Percentiles rank a stretch among this genome's conserved stretches.
These are phyloP conservation scores for Hemisphaericaspora xylanilytica DNA, from an alignment of 1,139 yeast genomes.

Conservation along the genomic window DNA sequence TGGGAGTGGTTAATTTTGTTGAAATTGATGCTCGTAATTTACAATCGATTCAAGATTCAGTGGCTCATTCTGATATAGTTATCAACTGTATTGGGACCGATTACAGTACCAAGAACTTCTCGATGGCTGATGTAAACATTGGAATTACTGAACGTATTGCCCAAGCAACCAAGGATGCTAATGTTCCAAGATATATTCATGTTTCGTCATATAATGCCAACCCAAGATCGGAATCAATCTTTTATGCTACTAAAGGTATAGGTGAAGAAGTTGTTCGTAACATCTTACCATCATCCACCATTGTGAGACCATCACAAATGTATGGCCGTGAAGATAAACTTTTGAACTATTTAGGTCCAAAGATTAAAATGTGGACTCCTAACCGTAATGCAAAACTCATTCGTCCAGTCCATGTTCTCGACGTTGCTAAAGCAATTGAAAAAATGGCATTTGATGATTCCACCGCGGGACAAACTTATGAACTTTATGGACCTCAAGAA, in stretches of 20 bases:
- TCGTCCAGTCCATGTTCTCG: slow-evolving; percentile 73
- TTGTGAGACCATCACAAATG: slow-evolving; percentile 84
- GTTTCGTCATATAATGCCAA: slow-evolving; percentile 81
- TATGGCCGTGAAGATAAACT: slow-evolving; percentile 75
- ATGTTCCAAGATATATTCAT: slow-evolving; percentile 74
- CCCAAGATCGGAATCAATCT: slow-evolving; percentile 63
- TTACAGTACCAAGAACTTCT: slow-evolving; percentile 73
- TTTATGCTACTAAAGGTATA: slow-evolving; percentile 76
- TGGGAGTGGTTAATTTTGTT: slow-evolving; percentile 82
- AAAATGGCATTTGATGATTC: slow-evolving; percentile 78
- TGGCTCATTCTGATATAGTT: slow-evolving; percentile 80
- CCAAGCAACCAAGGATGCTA: slow-evolving; percentile 66
- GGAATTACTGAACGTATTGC: slow-evolving; percentile 79
- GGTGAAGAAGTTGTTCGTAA: slow-evolving; percentile 74
- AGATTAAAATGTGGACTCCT: slow-evolving; percentile 59
- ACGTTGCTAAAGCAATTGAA: slow-evolving; percentile 79
- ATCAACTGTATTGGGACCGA: slow-evolving; percentile 79
- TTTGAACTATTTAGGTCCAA: slow-evolving; percentile 60
- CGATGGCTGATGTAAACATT: slow-evolving; percentile 80
- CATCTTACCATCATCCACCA: slow-evolving; percentile 71
- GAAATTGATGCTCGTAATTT: slow-evolving; percentile 82
- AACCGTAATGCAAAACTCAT: slow-evolving; percentile 62
- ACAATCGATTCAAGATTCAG: slow-evolving; percentile 73
- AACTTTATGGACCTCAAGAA: slow-evolving; percentile 71
- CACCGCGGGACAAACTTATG: slow-evolving; percentile 74